A percentile compares a stretch with the other conserved stretches of the same genome.
These are phyloP conservation scores for Aspergillus indologenus DNA, from an alignment of 495 filamentous ascomycete species.

Conservation along the genomic window DNA sequence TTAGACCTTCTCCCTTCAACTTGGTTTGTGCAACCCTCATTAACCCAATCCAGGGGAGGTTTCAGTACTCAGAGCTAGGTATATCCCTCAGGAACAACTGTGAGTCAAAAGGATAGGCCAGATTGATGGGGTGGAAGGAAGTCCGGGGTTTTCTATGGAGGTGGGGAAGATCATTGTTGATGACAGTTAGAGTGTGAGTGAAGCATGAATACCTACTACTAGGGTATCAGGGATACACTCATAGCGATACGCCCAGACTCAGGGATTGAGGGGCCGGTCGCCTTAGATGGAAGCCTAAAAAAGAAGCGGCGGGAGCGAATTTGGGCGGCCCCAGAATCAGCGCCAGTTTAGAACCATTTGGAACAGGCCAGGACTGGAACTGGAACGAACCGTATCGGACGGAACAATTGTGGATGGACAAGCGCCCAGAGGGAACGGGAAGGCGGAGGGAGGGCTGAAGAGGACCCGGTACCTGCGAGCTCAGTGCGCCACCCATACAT, in stretches of 20 bases:
- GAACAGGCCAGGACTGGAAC: background rate
- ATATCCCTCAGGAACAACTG: background rate
- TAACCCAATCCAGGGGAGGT: background rate
- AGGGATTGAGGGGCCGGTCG: slow-evolving; percentile 1
- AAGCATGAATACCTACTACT: background rate
- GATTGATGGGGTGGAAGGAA: background rate
- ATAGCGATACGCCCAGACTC: background rate
- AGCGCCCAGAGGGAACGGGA: background rate
- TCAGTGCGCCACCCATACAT: slow-evolving; percentile 6
- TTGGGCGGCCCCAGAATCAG: slow-evolving; percentile 15
- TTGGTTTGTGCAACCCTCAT: slow-evolving; percentile 3
- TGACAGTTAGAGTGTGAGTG: background rate
- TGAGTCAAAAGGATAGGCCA: background rate
- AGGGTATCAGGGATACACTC: too few species aligned
- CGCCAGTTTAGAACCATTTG: background rate
- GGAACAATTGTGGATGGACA: background rate
- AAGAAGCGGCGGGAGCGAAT: slow-evolving; percentile 16
- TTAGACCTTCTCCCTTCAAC: background rate
- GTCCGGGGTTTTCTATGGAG: too few species aligned
- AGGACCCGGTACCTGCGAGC: slow-evolving; percentile 9
- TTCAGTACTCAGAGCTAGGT: background rate
- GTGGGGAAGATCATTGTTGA: too few species aligned
- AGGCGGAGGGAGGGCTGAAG: background rate
- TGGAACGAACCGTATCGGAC: slow-evolving; percentile 6
- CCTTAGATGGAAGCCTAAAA: slow-evolving; percentile 15